Evolutionary conservation across 129 eudicot species (phyloP), one percentile per base, ranked within the genome.

Genomic region (Chrysanthemum makinoi): DNA sequence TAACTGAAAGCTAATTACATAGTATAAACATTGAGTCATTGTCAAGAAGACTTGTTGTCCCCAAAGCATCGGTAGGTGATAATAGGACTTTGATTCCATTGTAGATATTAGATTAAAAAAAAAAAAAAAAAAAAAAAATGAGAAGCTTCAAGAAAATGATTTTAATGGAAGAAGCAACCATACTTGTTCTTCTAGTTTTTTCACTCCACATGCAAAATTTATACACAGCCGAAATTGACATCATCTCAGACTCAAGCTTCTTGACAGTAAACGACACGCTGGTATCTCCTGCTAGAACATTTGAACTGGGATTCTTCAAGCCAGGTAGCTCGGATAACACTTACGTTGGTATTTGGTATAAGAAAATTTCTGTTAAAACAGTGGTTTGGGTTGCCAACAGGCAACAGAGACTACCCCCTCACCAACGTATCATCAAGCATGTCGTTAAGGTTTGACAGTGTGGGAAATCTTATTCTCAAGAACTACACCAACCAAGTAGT

Each of bases 251-350:
- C 0, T 53, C 59, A 53, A n/a, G 16, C 8, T 53, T 53, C 59
- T 53, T 53, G 59, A 15, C 59, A 15, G 59, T n/a, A 53, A 17
- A n/a, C 8, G 59, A 53, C 18, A 53, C 16, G 6, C 16, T 53
- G 20, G 20, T 70, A 10, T 80, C 80, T 1, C 48, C 22, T 15
- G 47, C 15, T 10, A 68, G 72, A 68, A 70, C 70, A 20, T 81
- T 75, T 68, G 85, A 81, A 16, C 81, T 80, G 35, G 84, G 77
- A 17, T 80, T 80, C 80, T 80, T 80, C 70, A 56, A 33, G 2
- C 80, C 80, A 14, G 77, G 73, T 56, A 75, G 67, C 1, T 22
- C 24, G 2, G 39, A 33, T 0, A 72, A 72, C 76, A 22, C 13
- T 20, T 72, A 60, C 24, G 43, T 72, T 1, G 57, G 68, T 1